These are phyloP conservation scores for Geosmithia flava DNA, from an alignment of 2,329 filamentous ascomycete genomes.

Conservation along the genomic window DNA sequence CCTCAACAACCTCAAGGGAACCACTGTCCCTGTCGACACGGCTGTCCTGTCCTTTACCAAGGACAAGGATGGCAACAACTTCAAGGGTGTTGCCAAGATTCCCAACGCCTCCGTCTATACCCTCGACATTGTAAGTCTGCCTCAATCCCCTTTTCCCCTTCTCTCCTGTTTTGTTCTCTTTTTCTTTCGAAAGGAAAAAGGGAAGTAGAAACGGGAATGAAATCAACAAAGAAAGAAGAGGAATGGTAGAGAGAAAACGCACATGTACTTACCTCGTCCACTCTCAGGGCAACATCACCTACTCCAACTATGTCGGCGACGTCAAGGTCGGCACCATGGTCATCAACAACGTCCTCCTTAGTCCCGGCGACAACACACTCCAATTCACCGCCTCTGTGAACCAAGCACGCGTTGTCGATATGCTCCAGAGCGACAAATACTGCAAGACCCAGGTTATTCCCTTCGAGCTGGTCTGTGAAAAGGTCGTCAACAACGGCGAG, in stretches of 20 bases:
- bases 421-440: constrained; percentile 24
- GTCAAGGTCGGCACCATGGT: constrained; percentile 39
- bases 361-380: constrained; percentile 45
- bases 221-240: no score
- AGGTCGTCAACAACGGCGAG: constrained; percentile 37
- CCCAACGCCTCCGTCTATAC: constrained; percentile 52
- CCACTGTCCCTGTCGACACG: constrained; percentile 34
- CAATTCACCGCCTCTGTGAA: constrained; percentile 40
- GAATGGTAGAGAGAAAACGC: no score
- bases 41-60: constrained; percentile 23
- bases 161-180: background rate
- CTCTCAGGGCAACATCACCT: constrained; percentile 46
- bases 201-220: no score
- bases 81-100: constrained; percentile 45
- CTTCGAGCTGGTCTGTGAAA: constrained; percentile 39
- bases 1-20: constrained; percentile 42
- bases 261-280: constrained; percentile 1
- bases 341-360: constrained; percentile 45
- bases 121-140: constrained; percentile 45
- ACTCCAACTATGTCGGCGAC: constrained; percentile 43
- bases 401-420: constrained; percentile 31
- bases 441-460: constrained; percentile 43
- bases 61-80: constrained; percentile 40
- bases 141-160: background rate
- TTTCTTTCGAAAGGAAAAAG: no score